A percentile compares a stretch with the other conserved stretches of the same genome.
Evolutionary conservation across 805 yeast species (phyloP).

Genomic region (Nakazawaea sp.): DNA sequence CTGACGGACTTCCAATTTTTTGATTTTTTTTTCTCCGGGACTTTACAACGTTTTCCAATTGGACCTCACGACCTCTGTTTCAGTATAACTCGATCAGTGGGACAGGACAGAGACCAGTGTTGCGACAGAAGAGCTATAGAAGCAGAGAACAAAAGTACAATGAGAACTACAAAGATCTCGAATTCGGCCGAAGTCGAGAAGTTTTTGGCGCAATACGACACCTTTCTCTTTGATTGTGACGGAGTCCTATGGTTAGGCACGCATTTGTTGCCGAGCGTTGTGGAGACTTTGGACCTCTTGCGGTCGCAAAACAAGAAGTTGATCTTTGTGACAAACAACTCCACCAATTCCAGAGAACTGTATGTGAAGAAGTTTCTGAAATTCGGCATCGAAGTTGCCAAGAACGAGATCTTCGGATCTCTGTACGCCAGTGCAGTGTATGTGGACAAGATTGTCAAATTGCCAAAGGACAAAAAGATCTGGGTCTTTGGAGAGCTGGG

Average conservation of each 20-base stretch:
- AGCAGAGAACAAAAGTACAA: too few species aligned
- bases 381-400: conserved; percentile 39
- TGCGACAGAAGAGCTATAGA: too few species aligned
- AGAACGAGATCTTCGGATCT: conserved; percentile 81
- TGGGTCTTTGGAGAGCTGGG: conserved; percentile 91
- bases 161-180: conserved; percentile 44
- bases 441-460: conserved; percentile 63
- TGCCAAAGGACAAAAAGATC: conserved; percentile 71
- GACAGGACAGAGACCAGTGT: too few species aligned
- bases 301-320: conserved; percentile 52
- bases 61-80: too few species aligned
- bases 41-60: too few species aligned
- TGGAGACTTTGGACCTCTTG: conserved; percentile 66
- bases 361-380: conserved; percentile 72
- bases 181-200: conserved; percentile 39
- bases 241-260: conserved; percentile 95
- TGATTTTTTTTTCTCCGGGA: too few species aligned
- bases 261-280: conserved; percentile 68
- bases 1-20: too few species aligned
- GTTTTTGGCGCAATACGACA: conserved; percentile 65
- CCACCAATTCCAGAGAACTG: conserved; percentile 79
- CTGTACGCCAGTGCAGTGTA: conserved; percentile 90
- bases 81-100: too few species aligned
- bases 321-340: conserved; percentile 91
- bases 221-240: conserved; percentile 92